Base-by-base conservation (phyloP, 2,329 filamentous ascomycete genomes). In the Apiospora malaysiana region DNA sequence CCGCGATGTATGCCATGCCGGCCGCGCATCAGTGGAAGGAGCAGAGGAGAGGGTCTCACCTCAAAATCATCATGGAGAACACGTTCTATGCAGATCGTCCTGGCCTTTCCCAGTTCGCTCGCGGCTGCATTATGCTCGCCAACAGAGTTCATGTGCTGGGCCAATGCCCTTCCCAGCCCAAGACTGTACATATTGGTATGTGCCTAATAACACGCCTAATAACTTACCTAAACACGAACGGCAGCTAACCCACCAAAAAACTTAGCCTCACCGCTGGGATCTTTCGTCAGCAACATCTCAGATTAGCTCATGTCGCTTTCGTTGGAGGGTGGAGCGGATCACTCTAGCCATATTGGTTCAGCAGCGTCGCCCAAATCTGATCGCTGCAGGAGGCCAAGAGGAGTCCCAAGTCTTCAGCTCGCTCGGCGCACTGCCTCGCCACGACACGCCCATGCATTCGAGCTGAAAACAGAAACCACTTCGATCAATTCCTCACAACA, bases 241-340 rank as follows among this genome's bases (percentile, higher is more conserved):
- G 56, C 32, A 63, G 56, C 27, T 63, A 63, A 63, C 56, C 56
- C 56, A 63, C 56, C 51, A 7, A 63, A 37, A 56, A 59, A n/a
- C 56, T 63, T 40, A 40, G 32, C 32, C 32, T 63, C 56, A 63
- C 56, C 32, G 56, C 56, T 63, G 56, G 56, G 56, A 40, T 63
- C 32, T 40, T 63, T 63, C 32, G 56, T 63, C 56, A 63, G 37
- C 32, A 63, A n/a, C 14, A 63, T 63, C 56, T 63, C 56, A 63
- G 56, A 63, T 63, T 63, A 63, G 56, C 56, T 63, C 56, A 40
- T 40, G 56, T 63, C 56, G 32, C 56, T 63, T 63, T 63, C 56
- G 56, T 63, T 37, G 27, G 27, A 63, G 32, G 56, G 56, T 63
- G 56, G 56, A 63, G 56, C 56, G 56, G 56, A 63, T 32, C 32